Percentiles rank a stretch among this genome's conserved stretches.
Evolutionary conservation across 768 basidiomycete species (phyloP).

Genomic region (Leccinum ochraceum): DNA sequence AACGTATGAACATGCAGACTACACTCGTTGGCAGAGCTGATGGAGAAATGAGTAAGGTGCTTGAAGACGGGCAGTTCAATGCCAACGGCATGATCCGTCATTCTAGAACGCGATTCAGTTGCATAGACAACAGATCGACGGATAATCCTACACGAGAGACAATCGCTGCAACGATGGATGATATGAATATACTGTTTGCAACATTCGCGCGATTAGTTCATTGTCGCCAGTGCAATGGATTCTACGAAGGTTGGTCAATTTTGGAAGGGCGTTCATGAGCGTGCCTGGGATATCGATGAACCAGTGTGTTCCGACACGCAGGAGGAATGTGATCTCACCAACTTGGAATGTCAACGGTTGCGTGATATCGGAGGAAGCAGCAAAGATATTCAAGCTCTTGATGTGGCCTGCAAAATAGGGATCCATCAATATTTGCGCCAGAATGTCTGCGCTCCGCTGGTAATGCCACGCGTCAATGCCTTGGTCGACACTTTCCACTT

Average conservation of each 20-base stretch:
- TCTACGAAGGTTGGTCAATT: slow-evolving; percentile 57
- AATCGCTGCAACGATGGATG: slow-evolving; percentile 56
- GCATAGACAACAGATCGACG: background rate
- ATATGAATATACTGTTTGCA: slow-evolving; percentile 51
- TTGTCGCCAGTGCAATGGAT: slow-evolving; percentile 60
- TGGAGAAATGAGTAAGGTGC: slow-evolving; percentile 60
- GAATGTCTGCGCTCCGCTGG: slow-evolving; percentile 69
- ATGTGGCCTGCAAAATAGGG: slow-evolving; percentile 57
- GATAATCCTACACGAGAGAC: slow-evolving; percentile 49
- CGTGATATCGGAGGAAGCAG: slow-evolving; percentile 47
- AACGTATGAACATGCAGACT: slow-evolving; percentile 45
- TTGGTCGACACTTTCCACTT: slow-evolving; percentile 18
- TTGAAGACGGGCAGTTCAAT: slow-evolving; percentile 50
- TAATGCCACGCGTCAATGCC: slow-evolving; percentile 49
- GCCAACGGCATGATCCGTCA: slow-evolving; percentile 44
- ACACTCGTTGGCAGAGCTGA: slow-evolving; percentile 46
- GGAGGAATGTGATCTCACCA: slow-evolving; percentile 37
- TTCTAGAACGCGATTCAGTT: slow-evolving; percentile 15
- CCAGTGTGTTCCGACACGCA: background rate
- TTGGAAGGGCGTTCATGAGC: slow-evolving; percentile 68
- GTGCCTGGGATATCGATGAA: slow-evolving; percentile 45
- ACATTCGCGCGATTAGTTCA: slow-evolving; percentile 52
- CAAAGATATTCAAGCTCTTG: slow-evolving; percentile 58
- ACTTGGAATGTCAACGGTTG: slow-evolving; percentile 64
- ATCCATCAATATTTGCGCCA: slow-evolving; percentile 66